phyloP scores from a whole-genome alignment of 805 yeast genomes.

The Citeromyces matritensis region DNA sequence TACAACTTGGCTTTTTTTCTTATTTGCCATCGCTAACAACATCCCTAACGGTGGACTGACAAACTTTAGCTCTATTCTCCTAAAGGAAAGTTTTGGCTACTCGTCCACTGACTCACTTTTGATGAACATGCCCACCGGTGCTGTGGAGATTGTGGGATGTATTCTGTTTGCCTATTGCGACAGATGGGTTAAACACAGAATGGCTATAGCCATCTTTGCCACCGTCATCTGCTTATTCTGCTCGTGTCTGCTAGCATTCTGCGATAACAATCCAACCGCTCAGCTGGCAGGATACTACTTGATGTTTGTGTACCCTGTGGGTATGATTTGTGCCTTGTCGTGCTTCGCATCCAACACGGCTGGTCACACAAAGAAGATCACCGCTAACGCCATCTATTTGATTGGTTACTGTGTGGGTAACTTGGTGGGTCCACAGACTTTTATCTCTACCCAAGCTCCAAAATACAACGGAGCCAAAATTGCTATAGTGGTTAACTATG shows the following conservation, averaged over 20 bases:
- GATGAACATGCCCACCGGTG: conserved; percentile 22
- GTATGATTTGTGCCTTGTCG: conserved; percentile 12
- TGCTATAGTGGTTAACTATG: conserved; percentile 27
- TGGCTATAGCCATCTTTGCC: conserved; percentile 15
- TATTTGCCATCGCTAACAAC: conserved; percentile 24
- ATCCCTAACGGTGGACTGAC: conserved; percentile 44
- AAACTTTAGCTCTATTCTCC: conserved; percentile 27
- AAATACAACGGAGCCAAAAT: conserved; percentile 35
- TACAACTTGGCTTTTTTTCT: conserved; percentile 31
- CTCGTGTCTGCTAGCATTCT: conserved; percentile 13
- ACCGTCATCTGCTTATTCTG: conserved; percentile 9
- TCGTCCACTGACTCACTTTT: conserved; percentile 12
- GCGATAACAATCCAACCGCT: conserved; percentile 8
- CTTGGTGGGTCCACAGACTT: conserved; percentile 61
- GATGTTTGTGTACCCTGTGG: conserved; percentile 11
- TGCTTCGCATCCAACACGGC: conserved; percentile 26
- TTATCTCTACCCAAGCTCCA: conserved; percentile 39
- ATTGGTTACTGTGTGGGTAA: conserved; percentile 53
- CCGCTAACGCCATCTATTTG: conserved; percentile 37
- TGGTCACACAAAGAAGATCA: conserved; percentile 57
- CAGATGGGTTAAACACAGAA: conserved; percentile 13
- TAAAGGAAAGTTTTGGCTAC: conserved; percentile 19
- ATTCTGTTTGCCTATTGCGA: conserved; percentile 8
- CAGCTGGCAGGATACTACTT: conserved; percentile 16
- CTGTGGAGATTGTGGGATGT: conserved; percentile 19